Evolutionary conservation across 2,329 filamentous ascomycete genomes (phyloP), one percentile per base, ranked within the genome.

Genomic region (Cryphonectria parasitica): DNA sequence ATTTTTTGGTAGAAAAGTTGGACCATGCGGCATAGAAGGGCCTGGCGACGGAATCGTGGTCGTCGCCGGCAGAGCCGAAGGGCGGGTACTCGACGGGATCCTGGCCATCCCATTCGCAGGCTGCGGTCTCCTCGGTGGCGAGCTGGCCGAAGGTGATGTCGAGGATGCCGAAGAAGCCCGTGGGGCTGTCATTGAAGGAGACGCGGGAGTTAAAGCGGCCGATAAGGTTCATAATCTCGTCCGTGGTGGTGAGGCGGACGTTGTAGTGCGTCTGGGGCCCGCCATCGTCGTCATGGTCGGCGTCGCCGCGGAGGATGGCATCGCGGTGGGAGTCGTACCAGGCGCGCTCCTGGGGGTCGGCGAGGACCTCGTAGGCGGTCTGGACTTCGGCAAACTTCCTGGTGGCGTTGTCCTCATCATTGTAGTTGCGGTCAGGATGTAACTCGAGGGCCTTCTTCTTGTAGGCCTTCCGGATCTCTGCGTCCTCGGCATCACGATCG

Each of bases 301-400:
- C 88, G 70, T 88, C 86, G 54, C 91, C 91, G 41, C 88, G 87
- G 73, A 98, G 83, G 73, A 98, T 97, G 66, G 92, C 90, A 75
- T 94, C 91, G 72, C 94, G 91, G 78, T 99, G 96, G 2, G 94
- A 94, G 81, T 99, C 95, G 82, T 99, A 99, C 96, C 96, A 99
- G 43, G 95, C 92, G 75, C 96, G 90, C 80, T 99, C 96, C 79
- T 99, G 95, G 15, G 94, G 90, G 79, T 99, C 96, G 1, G 95
- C 97, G 0, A 99, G 88, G n/a, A 99, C 89, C 80, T 98, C 94
- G 79, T 99, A 97, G 63, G 96, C 96, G 49, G 94, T 88, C 80
- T 98, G 95, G 39, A 98, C 87, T 78, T 98, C 94, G 65, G 96
- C 94, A 79, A 99, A 99, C 67, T 91, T 89, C 74, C 86, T 88